Base-by-base conservation (phyloP, 345 rosid species). In the Isatis tinctoria region DNA sequence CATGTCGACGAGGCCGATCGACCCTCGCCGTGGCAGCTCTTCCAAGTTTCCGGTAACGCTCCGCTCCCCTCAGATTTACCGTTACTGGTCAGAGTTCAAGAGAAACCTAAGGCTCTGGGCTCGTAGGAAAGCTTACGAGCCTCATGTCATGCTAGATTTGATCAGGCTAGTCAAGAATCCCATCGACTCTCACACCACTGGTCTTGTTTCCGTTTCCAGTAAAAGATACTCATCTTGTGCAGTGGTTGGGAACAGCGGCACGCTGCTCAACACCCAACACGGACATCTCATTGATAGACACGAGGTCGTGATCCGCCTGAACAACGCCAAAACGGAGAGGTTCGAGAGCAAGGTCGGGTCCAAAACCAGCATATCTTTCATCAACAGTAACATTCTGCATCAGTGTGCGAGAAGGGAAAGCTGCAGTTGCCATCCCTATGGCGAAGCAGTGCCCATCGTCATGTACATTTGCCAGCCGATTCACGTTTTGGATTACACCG, bases 181-280 rank as follows among this genome's bases (percentile, higher is more conserved):
- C 12, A 80, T 94, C 53, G 91, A 87, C 67, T 72, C 45, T 71
- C 85, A 81, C 59, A 77, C 71, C 67, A 36, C 16, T 4, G 90
- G 85, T 4, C 48, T 65, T 39, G 62, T 56, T 59, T 74, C 67
- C 13, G 74, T 81, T 9, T 44, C 71, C 30, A 85, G 78, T 70
- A 18, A 37, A 65, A 79, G 80, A 57, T 91, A 88, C 57, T 69
- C 65, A 7, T 88, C 98, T 62, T 94, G 97, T 78, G 98, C 98
- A 10, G 92, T 94, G 8, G 96, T 91, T 33, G 98, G 98, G 8
- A 94, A 94, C 45, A 91, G 96, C 65, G 98, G 98, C 28, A 89
- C 91, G 37, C 77, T 94, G 80, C 62, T 94, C 57, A 79, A 79
- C 14, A 81, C 65, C 27, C 80, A 84, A 13, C 67, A 84, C 32